These are phyloP conservation scores for Boletus reticuloceps DNA, from an alignment of 768 basidiomycete species.

Conservation along the genomic window DNA sequence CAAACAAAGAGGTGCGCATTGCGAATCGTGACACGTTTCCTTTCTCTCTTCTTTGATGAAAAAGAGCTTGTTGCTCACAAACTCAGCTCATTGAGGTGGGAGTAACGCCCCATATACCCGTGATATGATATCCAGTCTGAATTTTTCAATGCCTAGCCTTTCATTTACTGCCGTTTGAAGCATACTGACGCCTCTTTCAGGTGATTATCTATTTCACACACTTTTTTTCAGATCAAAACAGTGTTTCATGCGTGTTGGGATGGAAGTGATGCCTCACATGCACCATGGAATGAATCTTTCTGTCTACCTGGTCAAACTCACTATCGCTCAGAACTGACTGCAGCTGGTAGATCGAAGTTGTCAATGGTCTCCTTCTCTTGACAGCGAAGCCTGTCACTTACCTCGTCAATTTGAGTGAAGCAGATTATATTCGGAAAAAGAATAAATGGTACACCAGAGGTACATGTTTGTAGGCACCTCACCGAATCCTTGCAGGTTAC, in stretches of 20 bases:
- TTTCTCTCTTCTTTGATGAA: constrained; percentile 48
- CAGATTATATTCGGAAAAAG: constrained; percentile 95
- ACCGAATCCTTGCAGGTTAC: constrained; percentile 52
- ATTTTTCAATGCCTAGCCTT: constrained; percentile 2
- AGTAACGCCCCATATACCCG: constrained; percentile 81
- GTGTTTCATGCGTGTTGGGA: constrained; percentile 72
- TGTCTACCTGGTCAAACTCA: neutral
- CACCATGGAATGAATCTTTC: constrained; percentile 19
- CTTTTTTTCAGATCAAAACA: constrained; percentile 48
- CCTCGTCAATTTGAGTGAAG: constrained; percentile 94
- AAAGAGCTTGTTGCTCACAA: constrained; percentile 79
- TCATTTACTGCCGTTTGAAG: neutral
- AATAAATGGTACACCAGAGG: constrained; percentile 78
- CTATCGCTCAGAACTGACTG: constrained; percentile 9
- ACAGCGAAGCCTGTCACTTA: constrained; percentile 98
- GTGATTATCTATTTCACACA: constrained; percentile 14
- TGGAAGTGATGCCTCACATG: constrained; percentile 75
- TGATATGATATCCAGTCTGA: constrained; percentile 63
- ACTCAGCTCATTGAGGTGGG: constrained; percentile 97
- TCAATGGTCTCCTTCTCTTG: constrained; percentile 85
- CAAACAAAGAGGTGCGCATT: constrained; percentile 85
- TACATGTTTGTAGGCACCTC: neutral
- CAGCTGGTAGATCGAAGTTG: constrained; percentile 71
- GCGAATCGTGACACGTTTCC: neutral
- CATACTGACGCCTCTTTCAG: constrained; percentile 15